Evolutionary conservation across 2,329 filamentous ascomycete species (phyloP), one percentile per base, ranked within the genome.

Genomic region (Microdochium bolleyi): DNA sequence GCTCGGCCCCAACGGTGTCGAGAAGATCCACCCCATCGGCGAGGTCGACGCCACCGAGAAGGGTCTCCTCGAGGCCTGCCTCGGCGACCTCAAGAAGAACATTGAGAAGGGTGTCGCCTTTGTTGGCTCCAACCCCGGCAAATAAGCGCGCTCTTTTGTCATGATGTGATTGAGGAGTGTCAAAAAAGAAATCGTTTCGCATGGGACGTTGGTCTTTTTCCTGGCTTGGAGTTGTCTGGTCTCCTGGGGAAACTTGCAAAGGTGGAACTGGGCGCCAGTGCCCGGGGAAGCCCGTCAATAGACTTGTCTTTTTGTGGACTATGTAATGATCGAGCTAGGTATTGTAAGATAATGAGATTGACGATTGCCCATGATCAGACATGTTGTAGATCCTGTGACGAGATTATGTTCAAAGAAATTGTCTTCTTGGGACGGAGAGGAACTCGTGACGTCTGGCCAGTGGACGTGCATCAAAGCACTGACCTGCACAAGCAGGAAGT

Each of bases 1-100:
- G 81, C 89, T 99, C 67, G 94, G 94, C 77, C 91, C 92, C 72
- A 87, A 92, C 72, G 94, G 94, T 79, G 92, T 95, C 61, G 85
- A 94, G 83, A 88, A 95, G 84, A 92, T 97, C 73, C 81, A 87
- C 72, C 85, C 88, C 64, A 77, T 99, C 64, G 94, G 94, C 74
- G 80, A 88, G 74, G 69, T 97, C 69, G 89, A 89, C 68, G 83
- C 84, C 65, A 78, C 84, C 73, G 94, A 99, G 87, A 78, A 95
- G 84, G 85, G 86, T 75, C 85, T 99, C 64, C 77, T 99, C 66
- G 88, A 95, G 67, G 89, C 84, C 67, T 88, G 84, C 82, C 78
- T 97, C 62, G 77, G 71, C 65, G 94, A 92, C 75, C 82, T 94
- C 71, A 88, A 88, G 82, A 88, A 87, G 83, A 96, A 97, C 86